These are phyloP conservation scores for Saccharomyces uvarum DNA, from an alignment of 1,139 yeast genomes.

Conservation along the genomic window DNA sequence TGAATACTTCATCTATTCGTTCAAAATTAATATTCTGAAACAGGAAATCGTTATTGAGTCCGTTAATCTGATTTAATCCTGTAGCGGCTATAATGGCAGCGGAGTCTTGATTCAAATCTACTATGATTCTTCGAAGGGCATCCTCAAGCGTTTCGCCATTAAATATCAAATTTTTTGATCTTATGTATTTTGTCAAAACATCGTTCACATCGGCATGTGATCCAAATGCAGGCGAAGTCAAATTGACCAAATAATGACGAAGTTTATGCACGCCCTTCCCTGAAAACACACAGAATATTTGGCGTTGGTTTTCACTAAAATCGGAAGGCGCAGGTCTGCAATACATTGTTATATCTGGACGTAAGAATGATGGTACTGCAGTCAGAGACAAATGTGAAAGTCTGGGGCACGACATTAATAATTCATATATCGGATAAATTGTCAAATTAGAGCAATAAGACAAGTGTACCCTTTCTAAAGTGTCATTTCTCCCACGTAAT, in stretches of 20 bases:
- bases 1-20: conserved; percentile 26
- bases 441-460: conserved; percentile 84
- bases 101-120: conserved; percentile 29
- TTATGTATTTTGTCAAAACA: conserved; percentile 26
- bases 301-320: conserved; percentile 78
- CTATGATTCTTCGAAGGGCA: conserved; percentile 26
- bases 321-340: conserved; percentile 96
- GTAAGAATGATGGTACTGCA: conserved; percentile 80
- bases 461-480: conserved; percentile 84
- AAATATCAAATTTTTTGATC: conserved; percentile 22
- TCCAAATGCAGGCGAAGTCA: conserved; percentile 32
- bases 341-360: conserved; percentile 76
- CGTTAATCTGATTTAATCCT: conserved; percentile 28
- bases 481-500: conserved; percentile 62
- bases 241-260: conserved; percentile 50
- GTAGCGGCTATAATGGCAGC: conserved; percentile 32
- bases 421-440: conserved; percentile 58
- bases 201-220: conserved; percentile 31
- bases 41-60: conserved; percentile 26
- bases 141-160: conserved; percentile 24
- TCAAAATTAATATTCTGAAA: conserved; percentile 31
- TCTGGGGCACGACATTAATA: conserved; percentile 75
- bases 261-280: conserved; percentile 79
- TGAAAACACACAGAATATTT: conserved; percentile 85
- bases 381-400: conserved; percentile 83